These are phyloP conservation scores for Russula dissimulans DNA, from an alignment of 768 basidiomycete species.

Conservation along the genomic window DNA sequence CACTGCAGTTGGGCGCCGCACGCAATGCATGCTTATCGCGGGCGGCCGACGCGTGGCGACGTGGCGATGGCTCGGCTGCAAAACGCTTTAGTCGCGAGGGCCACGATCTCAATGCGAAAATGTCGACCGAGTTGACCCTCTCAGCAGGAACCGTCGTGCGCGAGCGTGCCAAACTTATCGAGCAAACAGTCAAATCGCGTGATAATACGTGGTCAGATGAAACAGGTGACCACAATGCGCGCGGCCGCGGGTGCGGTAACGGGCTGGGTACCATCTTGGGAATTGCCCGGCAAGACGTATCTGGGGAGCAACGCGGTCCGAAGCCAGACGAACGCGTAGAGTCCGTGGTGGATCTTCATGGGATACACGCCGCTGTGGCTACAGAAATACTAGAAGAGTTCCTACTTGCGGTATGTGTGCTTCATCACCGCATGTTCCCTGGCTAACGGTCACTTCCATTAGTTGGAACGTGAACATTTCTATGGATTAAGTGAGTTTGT, in stretches of 20 bases:
- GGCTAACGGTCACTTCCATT: not conserved
- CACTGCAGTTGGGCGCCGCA: constrained; percentile 86
- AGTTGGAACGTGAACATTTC: constrained; percentile 85
- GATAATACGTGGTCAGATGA: constrained; percentile 80
- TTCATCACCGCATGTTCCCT: not conserved
- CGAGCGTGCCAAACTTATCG: constrained; percentile 67
- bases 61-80: constrained; percentile 92
- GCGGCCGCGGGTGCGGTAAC: constrained; percentile 70
- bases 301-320: constrained; percentile 45
- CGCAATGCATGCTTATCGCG: constrained; percentile 90
- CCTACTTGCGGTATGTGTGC: constrained; percentile 63
- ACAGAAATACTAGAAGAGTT: constrained; percentile 87
- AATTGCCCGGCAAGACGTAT: constrained; percentile 50
- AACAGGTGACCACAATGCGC: constrained; percentile 59
- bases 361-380: constrained; percentile 88
- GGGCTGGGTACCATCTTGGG: constrained; percentile 84
- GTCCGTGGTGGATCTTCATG: constrained; percentile 81
- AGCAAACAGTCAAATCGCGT: constrained; percentile 63
- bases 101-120: constrained; percentile 86
- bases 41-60: constrained; percentile 92
- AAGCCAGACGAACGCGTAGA: constrained; percentile 88
- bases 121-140: constrained; percentile 75
- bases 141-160: constrained; percentile 81
- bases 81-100: constrained; percentile 93
- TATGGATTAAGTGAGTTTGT: constrained; percentile 64